These are phyloP conservation scores for Heliamphora exappendiculata DNA, from an alignment of 148 eudicot species.

Conservation along the genomic window DNA sequence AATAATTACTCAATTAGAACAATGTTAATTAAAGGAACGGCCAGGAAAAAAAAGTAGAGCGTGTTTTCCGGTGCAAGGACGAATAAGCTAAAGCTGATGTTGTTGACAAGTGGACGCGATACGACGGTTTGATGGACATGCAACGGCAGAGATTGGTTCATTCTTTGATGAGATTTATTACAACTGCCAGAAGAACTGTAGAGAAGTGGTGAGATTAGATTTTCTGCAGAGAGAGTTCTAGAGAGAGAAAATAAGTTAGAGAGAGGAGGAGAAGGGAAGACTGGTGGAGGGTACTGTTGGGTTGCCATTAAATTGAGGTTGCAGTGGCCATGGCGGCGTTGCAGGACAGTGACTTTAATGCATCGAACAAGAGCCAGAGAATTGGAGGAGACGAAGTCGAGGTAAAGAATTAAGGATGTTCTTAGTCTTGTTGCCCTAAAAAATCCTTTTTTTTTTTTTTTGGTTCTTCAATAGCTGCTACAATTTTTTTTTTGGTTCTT, in stretches of 20 bases:
- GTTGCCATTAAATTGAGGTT: slow-evolving; percentile 34
- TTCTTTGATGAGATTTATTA: slow-evolving; percentile 5
- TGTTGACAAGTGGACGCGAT: slow-evolving; percentile 25
- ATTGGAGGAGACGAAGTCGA: neutral
- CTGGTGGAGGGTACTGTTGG: slow-evolving; percentile 8
- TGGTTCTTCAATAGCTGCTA: too few relatives aligned
- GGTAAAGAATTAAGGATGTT: neutral
- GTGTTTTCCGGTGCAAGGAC: slow-evolving; percentile 64
- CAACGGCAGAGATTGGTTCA: slow-evolving; percentile 25
- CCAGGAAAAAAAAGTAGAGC: slow-evolving; percentile 33
- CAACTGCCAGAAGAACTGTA: slow-evolving; percentile 44
- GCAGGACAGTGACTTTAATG: slow-evolving; percentile 71
- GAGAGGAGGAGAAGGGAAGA: slow-evolving; percentile 11
- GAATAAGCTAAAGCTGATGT: slow-evolving; percentile 36
- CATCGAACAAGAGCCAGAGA: slow-evolving; percentile 20
- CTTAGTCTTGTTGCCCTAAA: slow-evolving; percentile 7
- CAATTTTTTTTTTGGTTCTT: neutral
- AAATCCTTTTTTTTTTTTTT: slow-evolving; percentile 9
- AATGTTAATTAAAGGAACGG: too few relatives aligned
- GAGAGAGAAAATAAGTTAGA: slow-evolving; percentile 18
- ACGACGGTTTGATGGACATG: slow-evolving; percentile 19
- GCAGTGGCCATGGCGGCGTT: slow-evolving; percentile 84
- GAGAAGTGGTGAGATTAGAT: slow-evolving; percentile 18
- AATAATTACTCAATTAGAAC: too few relatives aligned
- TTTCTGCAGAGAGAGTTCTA: neutral